These are phyloP conservation scores for Starmerella riodocensis DNA, from an alignment of 805 yeast genomes.

Conservation along the genomic window DNA sequence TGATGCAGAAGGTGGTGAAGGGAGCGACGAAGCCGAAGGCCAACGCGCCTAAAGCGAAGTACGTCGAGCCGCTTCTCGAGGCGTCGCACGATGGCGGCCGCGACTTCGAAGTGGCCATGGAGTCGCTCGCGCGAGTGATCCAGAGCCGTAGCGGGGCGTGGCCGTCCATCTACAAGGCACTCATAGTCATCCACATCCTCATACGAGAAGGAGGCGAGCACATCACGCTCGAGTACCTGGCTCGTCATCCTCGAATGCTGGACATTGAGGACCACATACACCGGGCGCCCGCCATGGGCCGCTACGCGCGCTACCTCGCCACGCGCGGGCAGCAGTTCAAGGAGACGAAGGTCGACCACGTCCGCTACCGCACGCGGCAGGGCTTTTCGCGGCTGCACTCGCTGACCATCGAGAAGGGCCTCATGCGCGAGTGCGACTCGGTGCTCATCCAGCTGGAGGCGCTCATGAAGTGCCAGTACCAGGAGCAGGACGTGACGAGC, in stretches of 20 bases:
- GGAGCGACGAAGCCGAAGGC: slow-evolving; percentile 33
- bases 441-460: slow-evolving; percentile 72
- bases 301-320: slow-evolving; percentile 60
- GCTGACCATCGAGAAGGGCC: slow-evolving; percentile 61
- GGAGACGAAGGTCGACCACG: slow-evolving; percentile 58
- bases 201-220: slow-evolving; percentile 80
- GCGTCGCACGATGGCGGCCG: slow-evolving; percentile 47
- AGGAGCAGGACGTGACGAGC: slow-evolving; percentile 60
- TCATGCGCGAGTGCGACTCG: slow-evolving; percentile 71
- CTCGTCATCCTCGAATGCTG: slow-evolving; percentile 39
- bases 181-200: slow-evolving; percentile 79
- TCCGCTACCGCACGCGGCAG: slow-evolving; percentile 39
- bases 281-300: slow-evolving; percentile 32
- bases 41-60: slow-evolving; percentile 97
- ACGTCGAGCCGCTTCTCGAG: slow-evolving; percentile 81
- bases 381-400: slow-evolving; percentile 50
- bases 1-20: slow-evolving; percentile 24
- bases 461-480: slow-evolving; percentile 57
- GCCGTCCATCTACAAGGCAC: slow-evolving; percentile 79
- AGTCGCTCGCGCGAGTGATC: slow-evolving; percentile 46
- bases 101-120: slow-evolving; percentile 57
- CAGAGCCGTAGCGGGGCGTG: slow-evolving; percentile 58
- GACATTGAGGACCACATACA: slow-evolving; percentile 30
- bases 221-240: slow-evolving; percentile 51
- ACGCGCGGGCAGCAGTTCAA: slow-evolving; percentile 57